Conservation (phyloP, 148 eudicot genomes). For the Rhododendron ovatum region DNA sequence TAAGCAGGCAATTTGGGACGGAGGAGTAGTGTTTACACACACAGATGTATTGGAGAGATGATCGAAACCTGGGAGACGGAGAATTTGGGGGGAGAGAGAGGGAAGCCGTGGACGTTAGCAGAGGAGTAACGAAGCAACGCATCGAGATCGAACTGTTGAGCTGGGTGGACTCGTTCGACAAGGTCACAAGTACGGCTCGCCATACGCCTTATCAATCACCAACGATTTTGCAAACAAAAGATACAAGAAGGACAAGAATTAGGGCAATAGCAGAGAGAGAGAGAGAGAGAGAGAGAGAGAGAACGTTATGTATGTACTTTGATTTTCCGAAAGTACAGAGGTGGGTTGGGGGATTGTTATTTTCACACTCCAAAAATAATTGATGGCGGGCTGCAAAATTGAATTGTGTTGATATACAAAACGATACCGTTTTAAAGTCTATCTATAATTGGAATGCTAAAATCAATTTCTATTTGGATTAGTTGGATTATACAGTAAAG, state of each 20-base stretch:
- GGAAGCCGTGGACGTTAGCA: slow-evolving; percentile 61
- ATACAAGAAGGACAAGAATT: not conserved
- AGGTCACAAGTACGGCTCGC: slow-evolving; percentile 37
- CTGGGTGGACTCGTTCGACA: slow-evolving; percentile 29
- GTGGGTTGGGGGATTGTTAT: too few relatives aligned
- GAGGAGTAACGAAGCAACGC: slow-evolving; percentile 58
- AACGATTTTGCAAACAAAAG: not conserved
- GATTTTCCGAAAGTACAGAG: too few relatives aligned
- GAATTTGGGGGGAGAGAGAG: slow-evolving; percentile 47
- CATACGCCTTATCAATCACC: slow-evolving; percentile 11
- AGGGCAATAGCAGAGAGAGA: not conserved
- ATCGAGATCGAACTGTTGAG: slow-evolving; percentile 44
- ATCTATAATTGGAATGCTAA: too few relatives aligned
- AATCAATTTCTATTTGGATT: too few relatives aligned
- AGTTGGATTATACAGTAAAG: too few relatives aligned
- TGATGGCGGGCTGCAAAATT: too few relatives aligned
- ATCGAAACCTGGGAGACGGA: slow-evolving; percentile 55
- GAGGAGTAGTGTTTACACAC: not conserved
- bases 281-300: not conserved
- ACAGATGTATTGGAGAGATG: not conserved
- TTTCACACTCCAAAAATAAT: too few relatives aligned
- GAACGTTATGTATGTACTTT: too few relatives aligned
- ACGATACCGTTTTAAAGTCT: too few relatives aligned
- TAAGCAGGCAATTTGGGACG: not conserved
- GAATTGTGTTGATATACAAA: too few relatives aligned